These are phyloP conservation scores for Fusarium compactum DNA, from an alignment of 2,329 filamentous ascomycete species.

Conservation along the genomic window DNA sequence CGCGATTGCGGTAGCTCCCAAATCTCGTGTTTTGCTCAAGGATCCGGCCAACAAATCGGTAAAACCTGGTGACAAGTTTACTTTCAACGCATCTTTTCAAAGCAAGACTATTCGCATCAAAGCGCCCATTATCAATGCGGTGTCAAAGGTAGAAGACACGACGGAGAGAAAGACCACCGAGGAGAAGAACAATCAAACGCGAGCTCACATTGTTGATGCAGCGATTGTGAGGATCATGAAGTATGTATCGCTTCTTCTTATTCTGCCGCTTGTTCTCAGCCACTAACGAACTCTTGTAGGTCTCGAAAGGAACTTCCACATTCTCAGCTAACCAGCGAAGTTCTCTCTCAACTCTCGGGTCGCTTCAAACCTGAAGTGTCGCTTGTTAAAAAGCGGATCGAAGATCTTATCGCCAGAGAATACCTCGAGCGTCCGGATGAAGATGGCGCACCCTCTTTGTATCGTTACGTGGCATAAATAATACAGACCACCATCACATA, in stretches of 20 bases:
- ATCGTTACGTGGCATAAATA: slow-evolving; percentile 76
- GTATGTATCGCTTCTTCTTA: slow-evolving; percentile 62
- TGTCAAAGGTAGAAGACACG: slow-evolving; percentile 86
- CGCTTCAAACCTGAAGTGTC: slow-evolving; percentile 82
- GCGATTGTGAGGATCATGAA: slow-evolving; percentile 88
- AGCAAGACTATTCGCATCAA: slow-evolving; percentile 91
- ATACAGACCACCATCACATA: slow-evolving; percentile 8
- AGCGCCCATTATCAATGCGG: slow-evolving; percentile 82
- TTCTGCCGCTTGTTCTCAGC: not conserved
- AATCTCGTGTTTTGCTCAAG: slow-evolving; percentile 84
- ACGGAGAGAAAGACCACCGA: slow-evolving; percentile 77
- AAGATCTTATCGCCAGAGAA: slow-evolving; percentile 80
- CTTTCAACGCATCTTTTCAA: slow-evolving; percentile 83
- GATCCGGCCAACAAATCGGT: slow-evolving; percentile 83
- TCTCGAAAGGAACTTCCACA: slow-evolving; percentile 80
- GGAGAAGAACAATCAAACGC: slow-evolving; percentile 78
- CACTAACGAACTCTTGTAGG: slow-evolving; percentile 57
- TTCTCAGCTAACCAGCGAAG: slow-evolving; percentile 76
- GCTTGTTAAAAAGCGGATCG: slow-evolving; percentile 85
- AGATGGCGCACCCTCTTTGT: slow-evolving; percentile 72
- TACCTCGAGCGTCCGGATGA: slow-evolving; percentile 80
- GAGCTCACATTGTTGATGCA: slow-evolving; percentile 79
- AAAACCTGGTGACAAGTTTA: slow-evolving; percentile 81
- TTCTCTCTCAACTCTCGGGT: slow-evolving; percentile 73
- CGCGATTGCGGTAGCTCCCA: slow-evolving; percentile 84